Percentiles rank a stretch among this genome's conserved stretches.
Conservation (phyloP, 441 rosid species). For the Isatis lusitanica region DNA sequence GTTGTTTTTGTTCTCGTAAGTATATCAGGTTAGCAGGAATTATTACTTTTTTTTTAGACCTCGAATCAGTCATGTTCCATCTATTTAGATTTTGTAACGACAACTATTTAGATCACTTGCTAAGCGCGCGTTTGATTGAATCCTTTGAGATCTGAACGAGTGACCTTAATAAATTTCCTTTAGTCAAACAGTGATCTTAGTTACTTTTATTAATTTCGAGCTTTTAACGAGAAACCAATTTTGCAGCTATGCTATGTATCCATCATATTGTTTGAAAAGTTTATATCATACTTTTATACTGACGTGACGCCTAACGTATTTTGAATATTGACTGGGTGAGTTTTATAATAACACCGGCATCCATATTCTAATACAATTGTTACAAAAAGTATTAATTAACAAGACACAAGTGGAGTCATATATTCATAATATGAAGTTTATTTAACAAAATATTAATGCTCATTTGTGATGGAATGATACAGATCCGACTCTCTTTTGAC, state of each 20-base stretch:
- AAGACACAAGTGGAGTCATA: conserved; percentile 17
- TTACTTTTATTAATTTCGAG: neutral
- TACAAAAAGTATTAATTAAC: neutral
- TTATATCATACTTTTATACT: neutral
- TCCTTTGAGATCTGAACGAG: neutral
- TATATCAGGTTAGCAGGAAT: neutral
- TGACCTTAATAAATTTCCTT: too few species aligned
- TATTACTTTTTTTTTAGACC: neutral
- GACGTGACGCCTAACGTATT: conserved; percentile 9
- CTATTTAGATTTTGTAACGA: too few species aligned
- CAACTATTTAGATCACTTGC: neutral
- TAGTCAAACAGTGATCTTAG: neutral
- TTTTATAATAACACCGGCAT: conserved; percentile 23
- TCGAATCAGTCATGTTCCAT: neutral
- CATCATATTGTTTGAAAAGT: conserved; percentile 2
- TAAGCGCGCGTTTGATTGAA: neutral
- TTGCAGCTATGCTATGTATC: neutral
- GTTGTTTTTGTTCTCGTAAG: too few species aligned
- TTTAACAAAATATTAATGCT: neutral
- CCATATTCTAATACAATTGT: conserved; percentile 28
- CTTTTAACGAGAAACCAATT: conserved; percentile 9
- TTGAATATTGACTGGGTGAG: conserved; percentile 24
- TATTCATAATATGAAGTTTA: conserved; percentile 1
- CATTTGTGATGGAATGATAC: neutral
- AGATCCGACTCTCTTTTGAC: neutral